Base-by-base conservation (phyloP, 73 alveolate genomes). In the Diophrys appendiculata region DNA sequence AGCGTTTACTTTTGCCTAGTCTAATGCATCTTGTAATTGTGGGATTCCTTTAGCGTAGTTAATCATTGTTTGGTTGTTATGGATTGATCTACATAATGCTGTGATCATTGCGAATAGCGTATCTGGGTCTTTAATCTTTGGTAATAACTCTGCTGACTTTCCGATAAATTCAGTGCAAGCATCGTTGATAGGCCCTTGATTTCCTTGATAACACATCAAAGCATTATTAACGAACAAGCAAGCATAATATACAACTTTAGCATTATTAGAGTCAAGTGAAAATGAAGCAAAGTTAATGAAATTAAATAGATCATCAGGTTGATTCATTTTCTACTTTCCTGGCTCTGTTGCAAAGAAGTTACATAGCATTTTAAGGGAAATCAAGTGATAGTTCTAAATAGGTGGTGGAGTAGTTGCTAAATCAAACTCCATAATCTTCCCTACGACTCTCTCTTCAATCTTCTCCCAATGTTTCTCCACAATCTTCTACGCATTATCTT, bases 291-390 rank as follows among this genome's bases (percentile, higher is more conserved):
- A 82, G 54, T 73, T 23, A 0, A 82, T 54, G 18, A 82, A 27
- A n/a, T 65, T 30, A 1, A 2, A 8, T n/a, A 81, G 31, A n/a
- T 70, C 81, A 1, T 82, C 90, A 2, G 54, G 67, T 14, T 64
- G 75, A 0, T 52, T 53, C 67, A 82, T 0, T 33, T 30, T 71
- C 0, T 82, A 73, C 64, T 29, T 73, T 14, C 81, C 81, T 0
- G 25, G 1, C 0, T 52, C 68, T 1, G 85, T 56, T 32, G 77
- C 69, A 33, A 71, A 82, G 73, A 82, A 53, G 65, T 82, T 82
- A 23, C 78, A 76, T 5, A 82, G 84, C 84, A 82, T 69, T 43
- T 82, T 82, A 65, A 82, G 69, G 79, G 84, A 22, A 14, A 82
- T 82, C 29, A 82, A 22, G 32, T 65, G 84, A 35, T 65, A 69